Base-by-base conservation (phyloP, 768 basidiomycete genomes). In the Rhodotorula babjevae region DNA sequence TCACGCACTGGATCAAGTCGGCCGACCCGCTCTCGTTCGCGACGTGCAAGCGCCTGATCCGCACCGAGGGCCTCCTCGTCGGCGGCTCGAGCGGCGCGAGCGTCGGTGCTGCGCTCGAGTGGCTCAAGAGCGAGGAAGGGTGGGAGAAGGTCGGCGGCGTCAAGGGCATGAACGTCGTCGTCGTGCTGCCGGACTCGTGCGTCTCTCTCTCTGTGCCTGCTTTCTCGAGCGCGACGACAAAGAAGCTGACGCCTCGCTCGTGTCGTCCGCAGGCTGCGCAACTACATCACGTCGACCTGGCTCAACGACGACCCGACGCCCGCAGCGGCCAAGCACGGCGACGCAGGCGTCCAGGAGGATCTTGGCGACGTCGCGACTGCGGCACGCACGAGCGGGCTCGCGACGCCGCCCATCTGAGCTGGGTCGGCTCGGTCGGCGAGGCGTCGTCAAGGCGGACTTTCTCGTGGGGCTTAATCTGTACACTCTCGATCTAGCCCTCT, bases 11-110 rank as follows among this genome's bases (percentile, higher is more conserved):
- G 96, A 80, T 92, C 72, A 98, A 97, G 85, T 88, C 89, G 0
- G 83, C 82, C 2, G 96, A 98, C 76, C 84, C 88, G 6, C 90
- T 91, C 57, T 85, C 93, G 0, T 96, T 93, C 77, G 84, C 84
- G 16, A 87, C 88, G 25, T 89, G 92, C 14, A 85, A 88, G 69
- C 81, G 84, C 47, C 79, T 96, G 36, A 96, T 96, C 86, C 85
- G 87, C 64, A 85, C 83, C 46, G 95, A 97, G 82, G 94, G 91
- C 1, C 85, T 98, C 16, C 84, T 99, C 5, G 90, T 96, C 7
- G 96, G 96, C 14, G 96, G 96, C 4, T 94, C 91, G 79, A 91
- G 90, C 75, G 96, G 96, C 0, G 92, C 90, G 79, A 87, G 89
- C 0, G 82, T 98, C 52, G 85, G 87, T 36, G 92, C 90, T 57